phyloP scores from a whole-genome alignment of 2,329 filamentous ascomycete genomes.

The Myriosclerotinia duriaeana region DNA sequence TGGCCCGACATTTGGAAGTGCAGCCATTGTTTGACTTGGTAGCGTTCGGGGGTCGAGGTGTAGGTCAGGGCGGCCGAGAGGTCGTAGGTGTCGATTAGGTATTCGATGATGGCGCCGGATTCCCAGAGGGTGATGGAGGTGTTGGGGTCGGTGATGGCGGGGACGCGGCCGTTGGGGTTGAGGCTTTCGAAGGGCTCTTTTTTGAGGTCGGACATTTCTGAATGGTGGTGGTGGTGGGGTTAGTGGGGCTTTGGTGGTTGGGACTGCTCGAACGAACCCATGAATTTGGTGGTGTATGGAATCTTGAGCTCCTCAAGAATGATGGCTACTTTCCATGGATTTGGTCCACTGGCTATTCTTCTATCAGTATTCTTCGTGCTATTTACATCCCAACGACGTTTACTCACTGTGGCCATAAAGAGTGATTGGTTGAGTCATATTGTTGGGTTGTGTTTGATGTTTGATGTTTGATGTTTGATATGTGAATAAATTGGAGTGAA shows the following conservation, averaged over 20 bases:
- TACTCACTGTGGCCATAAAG: neutral
- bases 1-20: constrained; percentile 5
- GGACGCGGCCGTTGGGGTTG: constrained; percentile 38
- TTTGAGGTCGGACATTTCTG: constrained; percentile 41
- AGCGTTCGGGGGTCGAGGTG: neutral
- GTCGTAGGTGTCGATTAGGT: constrained; percentile 45
- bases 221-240: neutral
- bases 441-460: neutral
- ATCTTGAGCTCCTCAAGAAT: constrained; percentile 47
- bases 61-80: neutral
- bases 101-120: constrained; percentile 47
- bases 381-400: neutral
- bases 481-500: neutral
- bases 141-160: constrained; percentile 42
- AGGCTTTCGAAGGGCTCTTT: constrained; percentile 41
- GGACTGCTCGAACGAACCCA: neutral
- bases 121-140: constrained; percentile 42
- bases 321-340: constrained; percentile 41
- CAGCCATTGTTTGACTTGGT: constrained; percentile 6
- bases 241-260: neutral
- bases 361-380: neutral
- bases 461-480: neutral
- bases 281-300: constrained; percentile 40
- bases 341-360: neutral
- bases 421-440: constrained; percentile 8